Evolutionary conservation across 768 basidiomycete genomes (phyloP), one percentile per base, ranked within the genome.

Genomic region (Rhizopogon vulgaris): DNA sequence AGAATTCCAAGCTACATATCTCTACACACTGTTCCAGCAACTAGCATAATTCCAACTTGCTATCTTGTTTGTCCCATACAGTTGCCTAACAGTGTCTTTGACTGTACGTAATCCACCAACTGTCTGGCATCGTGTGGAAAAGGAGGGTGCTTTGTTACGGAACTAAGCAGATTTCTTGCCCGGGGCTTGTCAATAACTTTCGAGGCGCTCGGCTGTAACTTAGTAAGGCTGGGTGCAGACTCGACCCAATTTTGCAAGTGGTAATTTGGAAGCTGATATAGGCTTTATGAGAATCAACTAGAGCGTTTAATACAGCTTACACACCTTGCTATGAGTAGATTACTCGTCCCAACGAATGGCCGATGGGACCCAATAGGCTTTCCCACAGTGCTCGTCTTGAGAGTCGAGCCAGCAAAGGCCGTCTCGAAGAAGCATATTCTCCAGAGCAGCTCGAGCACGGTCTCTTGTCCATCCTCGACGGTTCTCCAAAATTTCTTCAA

Each of bases 401-500:
- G 90, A 85, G 62, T 99, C 96, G 28, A 98, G 63, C 96, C 96
- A 99, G 53, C 91, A 94, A 24, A 95, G 72, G 1, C 94, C 95
- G 56, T 98, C 94, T 25, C 87, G 77, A 55, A 91, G 75, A 12
- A 94, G 78, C 84, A 95, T 94, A 56, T 94, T 94, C 60, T 93
- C 85, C 60, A 98, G 67, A 1, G 87, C 94, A 10, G 82, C 77
- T 43, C 77, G 74, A 4, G 89, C 86, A 25, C 96, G 78, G 34
- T 88, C 87, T 45, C 76, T 67, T 1, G 82, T 81, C 96, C 96
- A 99, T 4, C 83, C 85, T 14, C 79, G 81, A 48, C 76, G 67
- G 28, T 64, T 61, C 41, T 86, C 77, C 25, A 94, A 69, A 37
- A 75, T 67, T 15, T 80, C 78, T 58, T 85, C 83, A 0, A 81